These are phyloP conservation scores for Byssoonygena ceratinophila DNA, from an alignment of 2,329 filamentous ascomycete species.

Conservation along the genomic window DNA sequence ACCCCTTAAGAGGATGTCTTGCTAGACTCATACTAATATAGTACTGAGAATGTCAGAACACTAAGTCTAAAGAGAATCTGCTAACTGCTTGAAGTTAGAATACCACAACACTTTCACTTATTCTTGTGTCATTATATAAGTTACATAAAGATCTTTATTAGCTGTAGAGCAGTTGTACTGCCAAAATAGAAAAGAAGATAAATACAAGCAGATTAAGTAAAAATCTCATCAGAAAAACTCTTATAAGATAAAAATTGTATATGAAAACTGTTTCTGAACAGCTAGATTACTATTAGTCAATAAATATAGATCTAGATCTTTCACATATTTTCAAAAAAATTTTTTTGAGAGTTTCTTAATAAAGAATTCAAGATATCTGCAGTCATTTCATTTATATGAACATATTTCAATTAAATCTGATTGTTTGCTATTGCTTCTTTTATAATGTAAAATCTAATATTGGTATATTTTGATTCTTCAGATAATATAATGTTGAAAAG, in stretches of 20 bases:
- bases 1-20: too few relatives aligned
- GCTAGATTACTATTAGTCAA: background rate
- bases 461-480: background rate
- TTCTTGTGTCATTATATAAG: too few relatives aligned
- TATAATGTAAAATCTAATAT: conserved; percentile 1
- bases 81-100: too few relatives aligned
- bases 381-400: background rate
- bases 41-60: too few relatives aligned
- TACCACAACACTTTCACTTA: background rate
- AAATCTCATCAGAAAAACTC: background rate
- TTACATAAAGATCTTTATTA: too few relatives aligned
- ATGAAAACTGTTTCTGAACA: background rate
- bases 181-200: background rate
- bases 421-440: background rate
- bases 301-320: background rate
- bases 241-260: background rate
- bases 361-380: background rate
- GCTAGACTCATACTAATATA: too few relatives aligned
- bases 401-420: background rate
- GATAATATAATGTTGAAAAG: background rate
- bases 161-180: background rate
- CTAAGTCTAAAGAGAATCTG: background rate
- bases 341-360: background rate
- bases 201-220: background rate
- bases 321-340: background rate